Conservation (phyloP, 1,139 yeast genomes). For the Suhomyces bolitotheri region DNA sequence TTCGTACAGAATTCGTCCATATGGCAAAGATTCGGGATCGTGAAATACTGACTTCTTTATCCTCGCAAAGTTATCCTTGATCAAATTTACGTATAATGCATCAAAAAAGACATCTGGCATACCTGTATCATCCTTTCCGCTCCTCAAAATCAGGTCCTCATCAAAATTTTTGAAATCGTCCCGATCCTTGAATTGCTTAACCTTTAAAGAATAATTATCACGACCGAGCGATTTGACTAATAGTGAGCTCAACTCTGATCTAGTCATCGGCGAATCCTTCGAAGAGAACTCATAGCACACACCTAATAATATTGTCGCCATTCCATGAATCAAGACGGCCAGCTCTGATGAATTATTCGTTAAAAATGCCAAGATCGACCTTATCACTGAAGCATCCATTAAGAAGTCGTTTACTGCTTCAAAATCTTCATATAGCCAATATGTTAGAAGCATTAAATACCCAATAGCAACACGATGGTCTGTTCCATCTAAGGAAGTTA, state of each 20-base stretch:
- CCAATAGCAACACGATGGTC: constrained; percentile 82
- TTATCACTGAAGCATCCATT: constrained; percentile 63
- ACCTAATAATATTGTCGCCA: constrained; percentile 73
- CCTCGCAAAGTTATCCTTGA: constrained; percentile 71
- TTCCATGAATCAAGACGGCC: constrained; percentile 67
- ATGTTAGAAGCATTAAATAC: constrained; percentile 70
- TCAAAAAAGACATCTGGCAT: constrained; percentile 82
- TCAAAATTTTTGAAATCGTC: constrained; percentile 57
- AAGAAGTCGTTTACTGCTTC: constrained; percentile 77
- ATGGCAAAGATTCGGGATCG: constrained; percentile 74
- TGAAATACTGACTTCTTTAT: constrained; percentile 71
- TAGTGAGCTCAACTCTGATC: constrained; percentile 62
- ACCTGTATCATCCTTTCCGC: constrained; percentile 70
- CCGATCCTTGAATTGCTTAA: constrained; percentile 69
- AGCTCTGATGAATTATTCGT: constrained; percentile 61
- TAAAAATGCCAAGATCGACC: constrained; percentile 66
- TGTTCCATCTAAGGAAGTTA: constrained; percentile 59
- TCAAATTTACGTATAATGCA: constrained; percentile 57
- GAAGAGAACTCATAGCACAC: constrained; percentile 81
- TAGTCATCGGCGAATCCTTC: constrained; percentile 65
- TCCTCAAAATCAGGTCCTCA: constrained; percentile 31
- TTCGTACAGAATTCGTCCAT: constrained; percentile 64
- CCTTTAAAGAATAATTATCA: constrained; percentile 73
- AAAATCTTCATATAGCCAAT: constrained; percentile 79
- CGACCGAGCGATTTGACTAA: constrained; percentile 73